These are phyloP conservation scores for Aspergillaceae sp. DNA, from an alignment of 2,329 filamentous ascomycete species.

Conservation along the genomic window DNA sequence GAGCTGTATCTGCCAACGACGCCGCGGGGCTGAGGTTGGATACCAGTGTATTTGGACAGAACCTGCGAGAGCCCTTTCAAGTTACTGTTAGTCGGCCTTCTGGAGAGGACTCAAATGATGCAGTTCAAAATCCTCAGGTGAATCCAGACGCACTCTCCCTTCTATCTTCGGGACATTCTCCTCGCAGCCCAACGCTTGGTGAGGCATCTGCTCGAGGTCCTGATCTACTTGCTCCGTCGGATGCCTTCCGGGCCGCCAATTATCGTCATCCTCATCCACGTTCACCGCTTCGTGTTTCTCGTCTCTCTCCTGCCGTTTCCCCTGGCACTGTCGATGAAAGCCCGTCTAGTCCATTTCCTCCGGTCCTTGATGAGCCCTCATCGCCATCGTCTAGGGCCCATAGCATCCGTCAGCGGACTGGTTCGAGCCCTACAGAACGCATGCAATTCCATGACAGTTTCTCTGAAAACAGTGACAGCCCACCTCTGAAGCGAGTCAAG, in stretches of 20 bases:
- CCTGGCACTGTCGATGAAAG: conserved; percentile 13
- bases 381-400: conserved; percentile 40
- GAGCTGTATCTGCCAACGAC: conserved; percentile 55
- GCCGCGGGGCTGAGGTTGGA: conserved; percentile 41
- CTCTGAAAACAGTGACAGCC: conserved; percentile 32
- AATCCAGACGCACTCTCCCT: conserved; percentile 23
- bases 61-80: conserved; percentile 18
- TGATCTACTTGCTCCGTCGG: conserved; percentile 37
- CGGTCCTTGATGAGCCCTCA: conserved; percentile 52
- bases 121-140: conserved; percentile 12
- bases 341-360: conserved; percentile 58
- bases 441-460: conserved; percentile 23
- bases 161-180: conserved; percentile 17
- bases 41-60: conserved; percentile 22
- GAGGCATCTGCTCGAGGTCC: conserved; percentile 22
- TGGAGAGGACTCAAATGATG: conserved; percentile 12
- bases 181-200: not conserved
- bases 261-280: conserved; percentile 19
- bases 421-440: conserved; percentile 32
- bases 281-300: conserved; percentile 25
- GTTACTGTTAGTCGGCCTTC: conserved; percentile 36
- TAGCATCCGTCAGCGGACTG: conserved; percentile 48
- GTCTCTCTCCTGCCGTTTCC: conserved; percentile 12
- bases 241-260: conserved; percentile 30
- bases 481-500: conserved; percentile 38